Conservation (phyloP, 331 rosid genomes). For the Telfairia occidentalis region DNA sequence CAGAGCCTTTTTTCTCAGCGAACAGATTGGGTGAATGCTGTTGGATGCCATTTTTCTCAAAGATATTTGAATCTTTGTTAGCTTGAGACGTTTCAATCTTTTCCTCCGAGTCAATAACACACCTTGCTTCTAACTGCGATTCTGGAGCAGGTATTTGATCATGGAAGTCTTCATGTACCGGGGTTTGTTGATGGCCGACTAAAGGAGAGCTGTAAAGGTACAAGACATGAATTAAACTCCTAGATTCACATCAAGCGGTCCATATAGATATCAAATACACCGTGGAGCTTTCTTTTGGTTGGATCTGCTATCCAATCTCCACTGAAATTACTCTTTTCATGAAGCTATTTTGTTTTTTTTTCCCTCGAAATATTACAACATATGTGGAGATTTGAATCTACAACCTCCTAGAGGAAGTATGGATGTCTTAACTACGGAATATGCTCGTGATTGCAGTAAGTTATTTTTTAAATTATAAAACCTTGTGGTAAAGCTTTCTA, state of each 20-base stretch:
- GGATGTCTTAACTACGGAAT: not conserved
- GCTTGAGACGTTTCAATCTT: constrained; percentile 30
- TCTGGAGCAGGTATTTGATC: constrained; percentile 44
- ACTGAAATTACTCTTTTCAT: not conserved
- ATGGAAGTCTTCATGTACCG: constrained; percentile 40
- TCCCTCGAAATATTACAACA: not conserved
- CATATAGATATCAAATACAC: not conserved
- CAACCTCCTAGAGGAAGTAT: not conserved
- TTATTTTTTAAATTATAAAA: not conserved
- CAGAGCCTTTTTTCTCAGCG: constrained; percentile 58
- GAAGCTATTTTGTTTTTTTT: not conserved
- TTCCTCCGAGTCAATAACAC: constrained; percentile 37
- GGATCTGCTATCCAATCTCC: not conserved
- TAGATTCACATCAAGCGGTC: not conserved
- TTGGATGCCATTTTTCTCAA: constrained; percentile 35
- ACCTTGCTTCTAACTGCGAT: constrained; percentile 39
- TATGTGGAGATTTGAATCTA: not conserved
- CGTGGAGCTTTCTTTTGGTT: not conserved
- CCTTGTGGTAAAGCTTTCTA: not conserved
- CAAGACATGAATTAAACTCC: constrained; percentile 9
- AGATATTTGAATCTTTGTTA: constrained; percentile 39
- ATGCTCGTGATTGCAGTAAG: not conserved
- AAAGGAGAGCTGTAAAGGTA: constrained; percentile 59
- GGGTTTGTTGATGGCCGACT: constrained; percentile 40
- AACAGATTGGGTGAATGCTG: constrained; percentile 47